Evolutionary conservation across 345 rosid genomes (phyloP).

Genomic region (Citrus cavaleriei): DNA sequence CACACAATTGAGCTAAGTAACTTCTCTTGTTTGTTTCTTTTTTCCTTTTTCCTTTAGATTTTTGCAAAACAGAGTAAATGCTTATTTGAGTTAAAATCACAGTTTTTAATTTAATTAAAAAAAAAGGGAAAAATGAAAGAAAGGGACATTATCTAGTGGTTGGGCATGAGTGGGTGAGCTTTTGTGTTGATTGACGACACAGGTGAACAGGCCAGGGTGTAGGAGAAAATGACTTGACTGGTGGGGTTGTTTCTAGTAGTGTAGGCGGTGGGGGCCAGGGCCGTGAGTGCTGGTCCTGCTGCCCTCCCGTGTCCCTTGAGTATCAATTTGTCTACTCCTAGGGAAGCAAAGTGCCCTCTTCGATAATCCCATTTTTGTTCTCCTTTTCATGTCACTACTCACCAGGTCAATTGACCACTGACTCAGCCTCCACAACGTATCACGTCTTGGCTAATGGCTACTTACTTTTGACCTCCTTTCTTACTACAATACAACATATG

Average conservation of each 20-base stretch:
- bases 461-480: neutral
- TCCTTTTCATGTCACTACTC: slow-evolving; percentile 13
- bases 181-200: slow-evolving; percentile 4
- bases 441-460: slow-evolving; percentile 1
- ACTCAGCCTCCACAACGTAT: slow-evolving; percentile 40
- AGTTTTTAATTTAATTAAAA: neutral
- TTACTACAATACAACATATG: neutral
- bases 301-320: neutral
- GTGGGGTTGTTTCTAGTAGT: neutral
- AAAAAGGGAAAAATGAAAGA: neutral
- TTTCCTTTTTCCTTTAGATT: neutral
- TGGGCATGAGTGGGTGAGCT: neutral
- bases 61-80: neutral
- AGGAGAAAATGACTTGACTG: neutral
- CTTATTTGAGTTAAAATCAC: neutral
- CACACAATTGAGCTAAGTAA: no score
- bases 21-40: neutral
- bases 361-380: neutral
- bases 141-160: neutral
- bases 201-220: slow-evolving; percentile 16
- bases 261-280: neutral
- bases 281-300: neutral
- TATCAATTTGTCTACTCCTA: slow-evolving; percentile 15
- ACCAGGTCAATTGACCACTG: slow-evolving; percentile 21
- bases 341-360: slow-evolving; percentile 16